Percentiles rank a stretch among this genome's conserved stretches.
Conservation (phyloP, 345 rosid species). For the Salix caprea region DNA sequence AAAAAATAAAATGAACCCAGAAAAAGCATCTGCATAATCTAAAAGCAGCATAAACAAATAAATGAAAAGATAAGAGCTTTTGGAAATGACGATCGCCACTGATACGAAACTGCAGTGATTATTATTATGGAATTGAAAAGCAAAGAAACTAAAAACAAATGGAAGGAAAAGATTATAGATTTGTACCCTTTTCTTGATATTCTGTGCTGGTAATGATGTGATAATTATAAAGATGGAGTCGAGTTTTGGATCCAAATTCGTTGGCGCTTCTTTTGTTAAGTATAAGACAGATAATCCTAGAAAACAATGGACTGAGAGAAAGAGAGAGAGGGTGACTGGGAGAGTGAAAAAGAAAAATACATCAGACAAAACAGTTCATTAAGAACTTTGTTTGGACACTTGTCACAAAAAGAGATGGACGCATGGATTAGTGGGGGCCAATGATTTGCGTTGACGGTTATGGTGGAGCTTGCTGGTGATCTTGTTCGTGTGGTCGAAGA, state of each 20-base stretch:
- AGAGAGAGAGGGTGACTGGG: not conserved
- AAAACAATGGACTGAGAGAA: not conserved
- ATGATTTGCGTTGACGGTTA: not conserved
- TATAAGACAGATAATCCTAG: not conserved
- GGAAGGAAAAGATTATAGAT: not conserved
- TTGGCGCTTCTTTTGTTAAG: slow-evolving; percentile 38
- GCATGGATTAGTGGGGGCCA: not conserved
- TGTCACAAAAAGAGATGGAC: not conserved
- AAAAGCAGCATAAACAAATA: not conserved
- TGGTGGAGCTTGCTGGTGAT: not conserved
- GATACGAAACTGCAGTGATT: not conserved
- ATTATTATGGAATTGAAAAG: not conserved
- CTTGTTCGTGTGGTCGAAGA: not conserved
- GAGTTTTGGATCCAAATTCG: slow-evolving; percentile 49
- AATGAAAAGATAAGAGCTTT: not conserved
- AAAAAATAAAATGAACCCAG: not conserved
- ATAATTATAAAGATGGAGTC: not conserved
- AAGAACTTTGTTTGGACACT: not conserved
- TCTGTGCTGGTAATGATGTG: not conserved
- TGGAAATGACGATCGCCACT: not conserved
- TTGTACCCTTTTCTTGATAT: not conserved
- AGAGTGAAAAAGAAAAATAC: not conserved
- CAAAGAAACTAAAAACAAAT: not conserved
- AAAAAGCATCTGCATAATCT: slow-evolving; percentile 5
- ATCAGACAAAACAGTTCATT: not conserved